Evolutionary conservation across 768 basidiomycete species (phyloP).

Genomic region (Boletus pseudo-olivaceus): DNA sequence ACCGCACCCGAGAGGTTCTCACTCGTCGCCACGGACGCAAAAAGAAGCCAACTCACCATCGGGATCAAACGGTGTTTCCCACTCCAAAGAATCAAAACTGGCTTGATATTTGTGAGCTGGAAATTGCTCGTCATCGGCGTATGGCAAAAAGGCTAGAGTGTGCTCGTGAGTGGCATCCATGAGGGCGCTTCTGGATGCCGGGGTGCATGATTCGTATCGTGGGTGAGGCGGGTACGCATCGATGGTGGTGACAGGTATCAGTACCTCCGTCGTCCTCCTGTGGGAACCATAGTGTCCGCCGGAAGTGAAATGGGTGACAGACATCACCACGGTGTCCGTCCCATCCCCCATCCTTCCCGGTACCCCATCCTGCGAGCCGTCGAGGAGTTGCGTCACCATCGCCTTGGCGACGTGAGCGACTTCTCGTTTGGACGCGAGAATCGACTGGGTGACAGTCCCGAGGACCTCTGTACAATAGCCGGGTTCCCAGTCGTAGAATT

Average conservation of each 20-base stretch:
- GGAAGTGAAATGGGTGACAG: constrained; percentile 9
- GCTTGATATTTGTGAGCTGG: constrained; percentile 26
- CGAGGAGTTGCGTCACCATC: constrained; percentile 3
- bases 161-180: not conserved
- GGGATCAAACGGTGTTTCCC: constrained; percentile 44
- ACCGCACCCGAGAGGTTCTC: not conserved
- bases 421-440: constrained; percentile 6
- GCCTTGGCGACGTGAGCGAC: constrained; percentile 14
- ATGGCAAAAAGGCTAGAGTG: constrained; percentile 38
- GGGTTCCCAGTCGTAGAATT: constrained; percentile 47
- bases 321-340: not conserved
- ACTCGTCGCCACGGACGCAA: not conserved
- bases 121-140: constrained; percentile 46
- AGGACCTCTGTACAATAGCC: constrained; percentile 28
- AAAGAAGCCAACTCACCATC: constrained; percentile 40
- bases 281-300: not conserved
- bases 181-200: constrained; percentile 34
- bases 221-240: constrained; percentile 24
- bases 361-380: not conserved
- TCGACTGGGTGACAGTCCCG: constrained; percentile 8
- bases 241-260: constrained; percentile 18
- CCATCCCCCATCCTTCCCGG: not conserved
- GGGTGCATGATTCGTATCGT: constrained; percentile 46
- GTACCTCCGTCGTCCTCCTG: not conserved
- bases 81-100: constrained; percentile 25